phyloP scores from a whole-genome alignment of 1,284 basidiomycete species.

The Sutorius eximius region DNA sequence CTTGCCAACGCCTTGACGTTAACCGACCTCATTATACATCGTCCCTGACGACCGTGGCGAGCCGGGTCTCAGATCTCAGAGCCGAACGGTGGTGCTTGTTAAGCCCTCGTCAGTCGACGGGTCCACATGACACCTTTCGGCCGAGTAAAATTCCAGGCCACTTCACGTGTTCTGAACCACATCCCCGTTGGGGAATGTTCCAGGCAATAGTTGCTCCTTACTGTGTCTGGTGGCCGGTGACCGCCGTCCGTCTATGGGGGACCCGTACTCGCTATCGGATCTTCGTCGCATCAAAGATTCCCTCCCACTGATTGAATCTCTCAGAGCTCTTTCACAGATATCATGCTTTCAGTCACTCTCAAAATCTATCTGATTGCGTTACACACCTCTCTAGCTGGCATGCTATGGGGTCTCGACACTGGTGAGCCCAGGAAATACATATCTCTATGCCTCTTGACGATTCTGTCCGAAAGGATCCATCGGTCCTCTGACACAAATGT shows the following conservation, averaged over 20 bases:
- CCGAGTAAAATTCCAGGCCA: not conserved
- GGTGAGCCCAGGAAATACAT: constrained; percentile 11
- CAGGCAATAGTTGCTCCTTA: not conserved
- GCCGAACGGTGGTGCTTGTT: not conserved
- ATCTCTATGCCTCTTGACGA: not conserved
- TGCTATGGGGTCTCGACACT: constrained; percentile 37
- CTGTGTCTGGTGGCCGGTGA: not conserved
- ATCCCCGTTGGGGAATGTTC: not conserved
- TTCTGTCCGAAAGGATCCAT: constrained; percentile 38
- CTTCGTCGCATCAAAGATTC: not conserved
- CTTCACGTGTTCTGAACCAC: not conserved
- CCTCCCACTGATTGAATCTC: not conserved
- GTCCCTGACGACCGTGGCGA: not conserved
- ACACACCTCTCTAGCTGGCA: constrained; percentile 30
- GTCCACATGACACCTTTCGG: not conserved
- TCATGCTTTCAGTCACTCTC: constrained; percentile 17
- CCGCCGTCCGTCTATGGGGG: not conserved
- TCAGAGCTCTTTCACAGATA: not conserved
- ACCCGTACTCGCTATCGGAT: not conserved
- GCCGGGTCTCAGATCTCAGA: not conserved
- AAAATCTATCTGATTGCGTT: constrained; percentile 32
- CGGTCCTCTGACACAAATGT: constrained; percentile 48
- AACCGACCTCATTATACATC: not conserved
- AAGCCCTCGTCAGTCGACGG: not conserved
- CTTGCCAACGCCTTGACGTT: not conserved